Evolutionary conservation across 2,329 filamentous ascomycete species (phyloP).

Genomic region (Penicillium sp.): DNA sequence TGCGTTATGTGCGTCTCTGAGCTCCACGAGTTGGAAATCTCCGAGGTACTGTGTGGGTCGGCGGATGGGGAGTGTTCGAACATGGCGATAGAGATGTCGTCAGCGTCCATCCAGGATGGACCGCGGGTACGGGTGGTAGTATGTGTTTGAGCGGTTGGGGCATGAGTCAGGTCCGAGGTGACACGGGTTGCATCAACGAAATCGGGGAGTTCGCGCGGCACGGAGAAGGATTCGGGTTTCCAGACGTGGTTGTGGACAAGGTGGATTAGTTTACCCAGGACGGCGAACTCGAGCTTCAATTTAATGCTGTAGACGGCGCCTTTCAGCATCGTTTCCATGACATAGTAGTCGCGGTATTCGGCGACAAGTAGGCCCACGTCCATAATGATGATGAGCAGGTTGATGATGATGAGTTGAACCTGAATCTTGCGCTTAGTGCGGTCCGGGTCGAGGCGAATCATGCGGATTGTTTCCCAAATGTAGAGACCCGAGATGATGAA

Average conservation of each 20-base stretch:
- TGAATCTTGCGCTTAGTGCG: conserved; percentile 50
- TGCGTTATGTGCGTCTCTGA: conserved; percentile 31
- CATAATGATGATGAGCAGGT: conserved; percentile 53
- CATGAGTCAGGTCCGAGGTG: conserved; percentile 47
- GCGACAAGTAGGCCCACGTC: conserved; percentile 49
- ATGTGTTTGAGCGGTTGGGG: conserved; percentile 24
- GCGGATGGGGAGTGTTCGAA: conserved; percentile 37
- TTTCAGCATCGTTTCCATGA: conserved; percentile 54
- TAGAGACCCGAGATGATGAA: conserved; percentile 59
- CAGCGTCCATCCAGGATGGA: conserved; percentile 39
- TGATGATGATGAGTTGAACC: conserved; percentile 55
- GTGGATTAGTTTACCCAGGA: conserved; percentile 50
- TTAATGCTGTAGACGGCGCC: conserved; percentile 55
- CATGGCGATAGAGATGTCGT: conserved; percentile 44
- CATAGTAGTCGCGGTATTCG: conserved; percentile 50
- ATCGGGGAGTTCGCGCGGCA: conserved; percentile 41
- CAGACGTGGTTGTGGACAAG: conserved; percentile 45
- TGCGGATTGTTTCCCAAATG: conserved; percentile 58
- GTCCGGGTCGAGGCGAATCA: conserved; percentile 53
- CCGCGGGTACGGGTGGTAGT: conserved; percentile 20
- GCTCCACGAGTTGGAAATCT: conserved; percentile 35
- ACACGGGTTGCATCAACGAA: conserved; percentile 51
- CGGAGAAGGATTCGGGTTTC: conserved; percentile 40
- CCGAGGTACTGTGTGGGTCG: conserved; percentile 28
- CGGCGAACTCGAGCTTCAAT: conserved; percentile 56